A percentile compares a stretch with the other conserved stretches of the same genome.
phyloP scores from a whole-genome alignment of 2,329 filamentous ascomycete genomes.

The Trichophyton rubrum region DNA sequence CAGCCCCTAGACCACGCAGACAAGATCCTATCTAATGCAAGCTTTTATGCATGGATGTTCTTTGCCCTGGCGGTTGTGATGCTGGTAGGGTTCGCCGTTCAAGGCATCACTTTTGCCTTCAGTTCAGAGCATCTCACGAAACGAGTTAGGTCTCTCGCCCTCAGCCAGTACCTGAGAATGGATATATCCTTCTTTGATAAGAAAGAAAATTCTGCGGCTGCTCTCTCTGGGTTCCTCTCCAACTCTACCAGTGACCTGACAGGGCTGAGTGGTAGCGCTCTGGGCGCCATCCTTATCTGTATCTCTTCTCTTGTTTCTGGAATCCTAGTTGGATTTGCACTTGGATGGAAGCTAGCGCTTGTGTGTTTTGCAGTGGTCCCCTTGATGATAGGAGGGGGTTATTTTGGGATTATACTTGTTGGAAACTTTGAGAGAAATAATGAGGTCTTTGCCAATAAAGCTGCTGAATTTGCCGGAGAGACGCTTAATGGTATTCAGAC shows the following conservation, averaged over 20 bases:
- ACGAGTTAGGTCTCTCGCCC: conserved; percentile 49
- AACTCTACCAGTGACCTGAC: conserved; percentile 55
- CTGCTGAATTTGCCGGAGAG: conserved; percentile 41
- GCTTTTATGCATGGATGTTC: conserved; percentile 46
- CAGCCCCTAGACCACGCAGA: conserved; percentile 37
- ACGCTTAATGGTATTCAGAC: conserved; percentile 42
- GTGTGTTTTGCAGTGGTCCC: conserved; percentile 59
- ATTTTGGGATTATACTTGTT: conserved; percentile 54
- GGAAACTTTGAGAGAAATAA: conserved; percentile 46
- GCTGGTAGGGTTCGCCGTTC: conserved; percentile 49
- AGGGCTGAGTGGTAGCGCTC: conserved; percentile 56
- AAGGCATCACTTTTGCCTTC: conserved; percentile 46
- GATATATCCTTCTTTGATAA: conserved; percentile 61
- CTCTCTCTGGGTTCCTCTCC: conserved; percentile 55
- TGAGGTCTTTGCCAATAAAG: conserved; percentile 39
- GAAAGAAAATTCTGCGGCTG: conserved; percentile 46
- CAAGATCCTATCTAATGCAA: conserved; percentile 38
- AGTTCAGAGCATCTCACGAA: conserved; percentile 54
- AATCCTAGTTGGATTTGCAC: conserved; percentile 54
- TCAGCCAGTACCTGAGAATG: conserved; percentile 54
- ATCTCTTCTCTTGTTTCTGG: conserved; percentile 48
- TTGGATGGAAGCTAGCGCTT: conserved; percentile 65
- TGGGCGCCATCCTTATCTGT: conserved; percentile 58
- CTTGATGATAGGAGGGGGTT: conserved; percentile 53
- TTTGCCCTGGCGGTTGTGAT: conserved; percentile 50